Evolutionary conservation across 208 protist genomes (phyloP), one percentile per base, ranked within the genome.

Genomic region (Acanthamoeba castellanii): DNA sequence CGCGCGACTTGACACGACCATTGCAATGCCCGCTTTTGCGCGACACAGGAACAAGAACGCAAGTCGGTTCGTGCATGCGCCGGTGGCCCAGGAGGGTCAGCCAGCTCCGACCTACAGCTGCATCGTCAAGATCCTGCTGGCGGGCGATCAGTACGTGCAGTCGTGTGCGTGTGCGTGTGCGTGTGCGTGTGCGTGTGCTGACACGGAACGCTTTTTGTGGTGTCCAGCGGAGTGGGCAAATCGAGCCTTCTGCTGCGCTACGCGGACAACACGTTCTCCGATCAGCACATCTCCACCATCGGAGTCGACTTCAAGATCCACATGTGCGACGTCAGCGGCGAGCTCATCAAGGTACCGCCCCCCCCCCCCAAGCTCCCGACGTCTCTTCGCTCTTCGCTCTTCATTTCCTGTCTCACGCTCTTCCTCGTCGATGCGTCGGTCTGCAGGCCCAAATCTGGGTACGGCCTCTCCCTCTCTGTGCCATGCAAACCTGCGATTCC

Each of bases 271-370:
- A n/a, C 25, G 5, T 85, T 52, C 47, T n/a, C 4, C 5, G 45
- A 47, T 9, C 37, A 50, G 5, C 18, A 85, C 82, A 64, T 89
- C 8, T 1, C 82, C 57, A 45, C 82, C 2, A 89, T 66, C 34
- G 57, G 82, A 47, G 82, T 89, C 16, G 82, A 89, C 32, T 59
- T 89, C 34, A 89, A 66, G 82, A 64, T 64, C 47, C 1, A 32
- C 25, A 59, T 22, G 20, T 13, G 4, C 11, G 9, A 89, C 1
- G 2, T 42, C 47, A 1, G 32, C 27, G 82, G 47, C 37, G 30
- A 64, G 14, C 11, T 14, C 1, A 30, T 64, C 47, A 89, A 45
- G 82, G 82, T 89, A 34, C 50, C 50, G 13, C 50, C 5, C 8
- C 50, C 68, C n/a, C 45, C 8, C 16, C 59, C 11, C 59, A 5